A percentile compares a stretch with the other conserved stretches of the same genome.
Evolutionary conservation across 169 alveolate genomes (phyloP).

Genomic region (Cryptosporidium baileyi): DNA sequence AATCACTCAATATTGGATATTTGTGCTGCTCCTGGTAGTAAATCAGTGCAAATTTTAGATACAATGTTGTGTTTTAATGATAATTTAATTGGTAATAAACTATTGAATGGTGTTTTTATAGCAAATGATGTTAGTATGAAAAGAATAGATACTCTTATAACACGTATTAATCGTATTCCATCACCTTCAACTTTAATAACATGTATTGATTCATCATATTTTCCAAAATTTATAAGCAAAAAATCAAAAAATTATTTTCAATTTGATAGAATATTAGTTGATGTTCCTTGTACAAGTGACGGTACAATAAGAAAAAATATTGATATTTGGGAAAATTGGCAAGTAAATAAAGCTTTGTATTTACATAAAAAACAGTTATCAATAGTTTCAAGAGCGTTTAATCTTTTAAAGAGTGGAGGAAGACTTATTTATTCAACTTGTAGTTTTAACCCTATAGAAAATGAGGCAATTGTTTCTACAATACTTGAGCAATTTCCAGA

Average conservation of each 20-base stretch:
- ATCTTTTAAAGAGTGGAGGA: slow-evolving; percentile 84
- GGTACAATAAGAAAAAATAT: slow-evolving; percentile 95
- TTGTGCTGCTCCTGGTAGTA: slow-evolving; percentile 98
- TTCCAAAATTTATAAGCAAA: slow-evolving; percentile 75
- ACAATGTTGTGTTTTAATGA: background rate
- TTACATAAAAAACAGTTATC: slow-evolving; percentile 88
- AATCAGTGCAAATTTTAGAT: slow-evolving; percentile 83
- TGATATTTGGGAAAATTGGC: slow-evolving; percentile 92
- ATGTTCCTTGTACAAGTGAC: slow-evolving; percentile 97
- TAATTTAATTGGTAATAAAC: slow-evolving; percentile 15
- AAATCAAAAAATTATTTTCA: slow-evolving; percentile 71
- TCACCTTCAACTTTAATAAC: slow-evolving; percentile 15
- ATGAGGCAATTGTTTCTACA: slow-evolving; percentile 91
- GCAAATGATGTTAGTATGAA: slow-evolving; percentile 72
- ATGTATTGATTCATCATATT: slow-evolving; percentile 40
- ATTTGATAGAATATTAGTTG: slow-evolving; percentile 90
- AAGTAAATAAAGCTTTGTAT: slow-evolving; percentile 88
- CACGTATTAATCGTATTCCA: slow-evolving; percentile 33
- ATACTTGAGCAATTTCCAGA: slow-evolving; percentile 78
- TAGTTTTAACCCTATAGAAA: slow-evolving; percentile 95
- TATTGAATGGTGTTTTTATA: slow-evolving; percentile 64
- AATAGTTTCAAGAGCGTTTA: slow-evolving; percentile 88
- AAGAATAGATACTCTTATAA: slow-evolving; percentile 20
- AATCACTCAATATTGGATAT: slow-evolving; percentile 89
- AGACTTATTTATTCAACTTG: slow-evolving; percentile 93